phyloP scores from a whole-genome alignment of 2,329 filamentous ascomycete genomes.

The Pseudogymnoascus verrucosus region DNA sequence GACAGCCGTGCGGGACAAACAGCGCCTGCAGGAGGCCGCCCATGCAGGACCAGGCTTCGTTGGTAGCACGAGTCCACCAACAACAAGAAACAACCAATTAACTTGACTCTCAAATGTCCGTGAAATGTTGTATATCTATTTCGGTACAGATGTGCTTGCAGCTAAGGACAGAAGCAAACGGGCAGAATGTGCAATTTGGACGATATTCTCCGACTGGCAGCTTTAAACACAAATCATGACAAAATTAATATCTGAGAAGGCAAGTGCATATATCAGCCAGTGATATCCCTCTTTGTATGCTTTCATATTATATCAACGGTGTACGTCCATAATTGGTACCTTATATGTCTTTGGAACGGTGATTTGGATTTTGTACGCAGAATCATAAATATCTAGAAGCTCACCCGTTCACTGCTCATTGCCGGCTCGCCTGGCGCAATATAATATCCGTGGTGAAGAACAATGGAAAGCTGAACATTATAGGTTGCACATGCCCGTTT shows the following conservation, averaged over 20 bases:
- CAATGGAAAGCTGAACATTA: neutral
- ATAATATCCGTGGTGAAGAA: neutral
- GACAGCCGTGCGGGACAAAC: neutral
- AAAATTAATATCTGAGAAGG: neutral
- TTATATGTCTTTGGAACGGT: neutral
- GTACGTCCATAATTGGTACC: neutral
- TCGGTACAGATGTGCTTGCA: neutral
- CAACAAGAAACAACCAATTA: neutral
- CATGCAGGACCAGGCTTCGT: neutral
- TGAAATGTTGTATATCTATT: neutral
- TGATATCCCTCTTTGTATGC: neutral
- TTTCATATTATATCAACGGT: neutral
- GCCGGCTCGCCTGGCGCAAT: neutral
- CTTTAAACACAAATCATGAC: neutral
- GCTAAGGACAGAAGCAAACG: neutral
- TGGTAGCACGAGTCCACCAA: neutral
- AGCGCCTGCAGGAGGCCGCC: neutral
- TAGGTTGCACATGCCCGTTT: neutral
- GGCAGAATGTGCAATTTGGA: neutral
- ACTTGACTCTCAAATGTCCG: no score
- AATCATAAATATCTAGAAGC: neutral
- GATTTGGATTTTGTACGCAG: neutral
- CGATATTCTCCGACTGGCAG: neutral
- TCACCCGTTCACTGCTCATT: neutral
- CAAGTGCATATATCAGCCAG: no score